Percentiles rank a stretch among this genome's conserved stretches.
phyloP scores from a whole-genome alignment of 306 rosid genomes.

The Rosa lucieae region DNA sequence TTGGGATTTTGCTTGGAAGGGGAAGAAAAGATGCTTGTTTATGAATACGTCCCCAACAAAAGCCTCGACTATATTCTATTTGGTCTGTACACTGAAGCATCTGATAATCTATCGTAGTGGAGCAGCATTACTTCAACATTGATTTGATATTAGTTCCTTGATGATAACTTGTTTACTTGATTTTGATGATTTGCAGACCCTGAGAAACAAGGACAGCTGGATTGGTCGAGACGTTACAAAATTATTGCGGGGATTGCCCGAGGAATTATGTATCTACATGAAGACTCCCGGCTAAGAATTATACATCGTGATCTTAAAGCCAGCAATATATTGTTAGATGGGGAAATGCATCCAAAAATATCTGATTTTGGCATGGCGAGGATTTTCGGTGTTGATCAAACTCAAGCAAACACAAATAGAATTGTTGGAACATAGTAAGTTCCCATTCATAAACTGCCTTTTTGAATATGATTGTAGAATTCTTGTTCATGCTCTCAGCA shows the following conservation, averaged over 20 bases:
- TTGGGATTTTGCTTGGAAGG: slow-evolving; percentile 60
- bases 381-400: not conserved
- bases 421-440: not conserved
- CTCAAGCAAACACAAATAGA: slow-evolving; percentile 5
- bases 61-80: slow-evolving; percentile 51
- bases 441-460: not conserved
- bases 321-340: not conserved
- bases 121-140: not conserved
- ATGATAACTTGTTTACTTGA: not conserved
- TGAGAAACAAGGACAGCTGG: slow-evolving; percentile 5
- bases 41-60: slow-evolving; percentile 50
- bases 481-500: not conserved
- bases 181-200: slow-evolving; percentile 14
- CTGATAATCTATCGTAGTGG: not conserved
- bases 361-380: slow-evolving; percentile 20
- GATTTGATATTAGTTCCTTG: not conserved
- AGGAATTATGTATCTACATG: slow-evolving; percentile 12
- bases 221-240: slow-evolving; percentile 11
- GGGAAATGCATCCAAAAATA: slow-evolving; percentile 13
- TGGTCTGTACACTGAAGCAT: slow-evolving; percentile 26
- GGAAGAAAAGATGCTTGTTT: slow-evolving; percentile 55
- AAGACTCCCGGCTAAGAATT: slow-evolving; percentile 15
- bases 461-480: not conserved
- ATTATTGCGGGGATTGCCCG: slow-evolving; percentile 4
- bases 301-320: slow-evolving; percentile 20